A percentile compares a stretch with the other conserved stretches of the same genome.
These are phyloP conservation scores for Rhodotorula sp. DNA, from an alignment of 1,284 basidiomycete species.

Conservation along the genomic window DNA sequence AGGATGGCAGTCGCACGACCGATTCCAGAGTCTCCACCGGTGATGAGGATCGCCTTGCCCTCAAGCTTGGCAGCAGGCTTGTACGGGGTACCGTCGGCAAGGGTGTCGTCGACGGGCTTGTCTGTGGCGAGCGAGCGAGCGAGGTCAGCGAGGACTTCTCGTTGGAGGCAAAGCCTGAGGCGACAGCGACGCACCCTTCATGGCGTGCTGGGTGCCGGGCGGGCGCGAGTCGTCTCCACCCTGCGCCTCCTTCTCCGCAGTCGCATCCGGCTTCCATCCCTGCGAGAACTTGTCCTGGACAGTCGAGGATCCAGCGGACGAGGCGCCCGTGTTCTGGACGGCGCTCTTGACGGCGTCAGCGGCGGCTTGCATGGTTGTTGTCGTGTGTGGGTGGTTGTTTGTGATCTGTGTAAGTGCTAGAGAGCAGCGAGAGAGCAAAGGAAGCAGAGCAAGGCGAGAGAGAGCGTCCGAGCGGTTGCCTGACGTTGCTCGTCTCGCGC, in stretches of 20 bases:
- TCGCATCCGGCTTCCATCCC: slow-evolving; percentile 14
- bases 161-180: not conserved
- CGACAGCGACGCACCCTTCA: slow-evolving; percentile 13
- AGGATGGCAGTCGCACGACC: slow-evolving; percentile 49
- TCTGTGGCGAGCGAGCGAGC: not conserved
- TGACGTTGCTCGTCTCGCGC: not conserved
- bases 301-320: not conserved
- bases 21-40: slow-evolving; percentile 58
- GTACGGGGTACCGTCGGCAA: slow-evolving; percentile 53
- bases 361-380: slow-evolving; percentile 7
- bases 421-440: not conserved
- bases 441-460: not conserved
- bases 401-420: too few relatives aligned
- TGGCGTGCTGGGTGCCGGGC: slow-evolving; percentile 22
- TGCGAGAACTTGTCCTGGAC: slow-evolving; percentile 1
- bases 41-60: slow-evolving; percentile 48
- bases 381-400: too few relatives aligned
- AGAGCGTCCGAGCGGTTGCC: not conserved
- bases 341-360: slow-evolving; percentile 4
- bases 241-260: slow-evolving; percentile 15
- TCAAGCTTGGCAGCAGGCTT: slow-evolving; percentile 28
- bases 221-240: slow-evolving; percentile 27
- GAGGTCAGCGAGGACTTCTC: not conserved
- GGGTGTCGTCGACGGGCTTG: slow-evolving; percentile 52
- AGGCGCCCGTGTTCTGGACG: not conserved